Evolutionary conservation across 1,284 basidiomycete genomes (phyloP).

Genomic region (Coniophora puteana): DNA sequence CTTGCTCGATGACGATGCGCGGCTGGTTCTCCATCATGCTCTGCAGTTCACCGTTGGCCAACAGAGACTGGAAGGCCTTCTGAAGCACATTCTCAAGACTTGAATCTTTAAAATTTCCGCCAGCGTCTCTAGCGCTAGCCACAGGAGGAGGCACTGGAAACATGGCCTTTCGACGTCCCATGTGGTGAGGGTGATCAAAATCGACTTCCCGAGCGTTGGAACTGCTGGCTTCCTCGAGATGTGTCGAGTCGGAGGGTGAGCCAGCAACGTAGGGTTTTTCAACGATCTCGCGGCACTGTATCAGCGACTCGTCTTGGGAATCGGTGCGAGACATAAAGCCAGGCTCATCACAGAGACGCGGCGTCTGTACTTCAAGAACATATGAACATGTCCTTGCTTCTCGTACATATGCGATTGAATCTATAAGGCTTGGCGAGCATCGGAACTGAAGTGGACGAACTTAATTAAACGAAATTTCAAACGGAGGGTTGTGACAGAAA

Average conservation of each 20-base stretch:
- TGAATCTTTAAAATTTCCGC: conserved; percentile 13
- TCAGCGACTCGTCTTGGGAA: conserved; percentile 58
- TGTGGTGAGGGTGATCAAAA: conserved; percentile 52
- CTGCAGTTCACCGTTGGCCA: conserved; percentile 30
- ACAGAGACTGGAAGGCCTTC: conserved; percentile 45
- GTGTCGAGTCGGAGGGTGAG: conserved; percentile 26
- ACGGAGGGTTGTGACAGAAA: conserved; percentile 9
- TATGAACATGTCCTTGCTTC: conserved; percentile 91
- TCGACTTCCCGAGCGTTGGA: no score
- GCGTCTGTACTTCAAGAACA: conserved; percentile 88
- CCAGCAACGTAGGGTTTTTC: conserved; percentile 29
- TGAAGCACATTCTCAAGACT: conserved; percentile 29
- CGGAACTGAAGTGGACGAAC: conserved; percentile 63
- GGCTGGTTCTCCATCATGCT: conserved; percentile 24
- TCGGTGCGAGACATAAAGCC: conserved; percentile 80
- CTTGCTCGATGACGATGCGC: conserved; percentile 36
- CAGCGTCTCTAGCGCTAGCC: conserved; percentile 13
- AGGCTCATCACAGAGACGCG: conserved; percentile 86
- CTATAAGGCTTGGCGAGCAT: conserved; percentile 88
- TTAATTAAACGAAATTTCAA: conserved; percentile 13
- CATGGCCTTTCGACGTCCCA: conserved; percentile 44
- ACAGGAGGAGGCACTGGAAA: conserved; percentile 38
- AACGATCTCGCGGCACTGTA: conserved; percentile 75
- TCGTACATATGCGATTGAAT: conserved; percentile 85
- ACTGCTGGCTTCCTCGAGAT: conserved; percentile 29